phyloP scores from a whole-genome alignment of 257 asterid species.

The Euphrasia confusa region DNA sequence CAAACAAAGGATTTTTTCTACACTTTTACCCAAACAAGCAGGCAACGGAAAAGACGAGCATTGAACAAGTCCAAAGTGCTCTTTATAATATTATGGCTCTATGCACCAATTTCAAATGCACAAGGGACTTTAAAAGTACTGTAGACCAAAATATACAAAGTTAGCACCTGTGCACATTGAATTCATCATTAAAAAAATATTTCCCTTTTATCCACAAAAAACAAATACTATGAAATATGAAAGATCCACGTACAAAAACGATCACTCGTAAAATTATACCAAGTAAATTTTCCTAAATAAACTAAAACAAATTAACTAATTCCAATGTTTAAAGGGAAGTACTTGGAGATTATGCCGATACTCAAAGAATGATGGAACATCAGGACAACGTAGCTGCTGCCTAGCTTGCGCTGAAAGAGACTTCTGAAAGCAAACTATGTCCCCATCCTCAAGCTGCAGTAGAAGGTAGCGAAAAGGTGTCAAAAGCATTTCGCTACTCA shows the following conservation, averaged over 20 bases:
- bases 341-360: slow-evolving; percentile 50
- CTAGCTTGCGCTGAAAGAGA: slow-evolving; percentile 30
- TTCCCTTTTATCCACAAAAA: slow-evolving; percentile 7
- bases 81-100: neutral
- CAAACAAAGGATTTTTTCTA: too few relatives aligned
- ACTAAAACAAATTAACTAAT: slow-evolving; percentile 10
- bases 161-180: neutral
- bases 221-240: slow-evolving; percentile 10
- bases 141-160: slow-evolving; percentile 5
- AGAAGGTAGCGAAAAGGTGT: slow-evolving; percentile 19
- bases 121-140: slow-evolving; percentile 11
- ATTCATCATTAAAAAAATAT: slow-evolving; percentile 9
- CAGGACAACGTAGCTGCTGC: slow-evolving; percentile 35
- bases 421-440: slow-evolving; percentile 52
- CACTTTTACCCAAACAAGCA: neutral
- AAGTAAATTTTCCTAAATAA: neutral
- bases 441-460: slow-evolving; percentile 53
- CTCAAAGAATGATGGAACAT: slow-evolving; percentile 47
- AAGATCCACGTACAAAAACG: slow-evolving; percentile 1
- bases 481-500: slow-evolving; percentile 11
- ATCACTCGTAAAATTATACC: slow-evolving; percentile 10
- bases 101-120: slow-evolving; percentile 8
- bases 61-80: neutral
- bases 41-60: neutral
- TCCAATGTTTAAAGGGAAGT: slow-evolving; percentile 19